phyloP scores from a whole-genome alignment of 306 rosid species.

The Vigna radiata region DNA sequence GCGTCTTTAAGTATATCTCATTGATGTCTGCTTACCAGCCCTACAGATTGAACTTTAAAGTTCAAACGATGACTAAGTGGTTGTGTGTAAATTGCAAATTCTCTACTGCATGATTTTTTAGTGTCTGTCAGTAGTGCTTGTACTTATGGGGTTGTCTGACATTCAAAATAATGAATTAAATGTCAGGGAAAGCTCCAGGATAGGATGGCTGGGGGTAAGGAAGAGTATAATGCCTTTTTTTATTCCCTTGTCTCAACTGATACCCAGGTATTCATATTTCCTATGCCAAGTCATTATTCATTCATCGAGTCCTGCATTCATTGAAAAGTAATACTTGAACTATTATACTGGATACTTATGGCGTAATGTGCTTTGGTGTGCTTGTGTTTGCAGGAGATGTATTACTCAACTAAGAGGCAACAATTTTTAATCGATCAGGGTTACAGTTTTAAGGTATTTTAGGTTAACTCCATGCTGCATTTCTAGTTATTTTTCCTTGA shows the following conservation, averaged over 20 bases:
- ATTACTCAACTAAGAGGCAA: slow-evolving; percentile 95
- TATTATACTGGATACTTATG: slow-evolving; percentile 35
- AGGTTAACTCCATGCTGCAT: slow-evolving; percentile 13
- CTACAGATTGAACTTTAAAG: slow-evolving; percentile 19
- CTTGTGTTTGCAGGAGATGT: slow-evolving; percentile 84
- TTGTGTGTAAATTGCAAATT: slow-evolving; percentile 34
- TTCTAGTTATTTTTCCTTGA: slow-evolving; percentile 30
- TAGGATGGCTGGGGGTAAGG: slow-evolving; percentile 99
- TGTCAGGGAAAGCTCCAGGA: slow-evolving; percentile 92
- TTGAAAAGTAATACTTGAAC: slow-evolving; percentile 38
- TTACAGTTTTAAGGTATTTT: slow-evolving; percentile 92
- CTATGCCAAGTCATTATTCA: slow-evolving; percentile 18
- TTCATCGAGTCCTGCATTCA: slow-evolving; percentile 11
- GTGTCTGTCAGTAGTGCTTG: slow-evolving; percentile 32
- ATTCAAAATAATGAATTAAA: slow-evolving; percentile 43
- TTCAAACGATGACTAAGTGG: slow-evolving; percentile 34
- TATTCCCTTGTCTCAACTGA: slow-evolving; percentile 98
- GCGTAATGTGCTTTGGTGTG: neutral
- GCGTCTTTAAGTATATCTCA: slow-evolving; percentile 17
- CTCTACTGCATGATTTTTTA: slow-evolving; percentile 28
- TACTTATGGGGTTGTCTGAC: slow-evolving; percentile 27
- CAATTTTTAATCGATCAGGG: slow-evolving; percentile 99
- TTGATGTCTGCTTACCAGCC: slow-evolving; percentile 12
- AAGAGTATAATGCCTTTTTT: slow-evolving; percentile 96
- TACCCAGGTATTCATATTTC: slow-evolving; percentile 72